Evolutionary conservation across 2,329 filamentous ascomycete species (phyloP).

Genomic region (Aspergillus sp.): DNA sequence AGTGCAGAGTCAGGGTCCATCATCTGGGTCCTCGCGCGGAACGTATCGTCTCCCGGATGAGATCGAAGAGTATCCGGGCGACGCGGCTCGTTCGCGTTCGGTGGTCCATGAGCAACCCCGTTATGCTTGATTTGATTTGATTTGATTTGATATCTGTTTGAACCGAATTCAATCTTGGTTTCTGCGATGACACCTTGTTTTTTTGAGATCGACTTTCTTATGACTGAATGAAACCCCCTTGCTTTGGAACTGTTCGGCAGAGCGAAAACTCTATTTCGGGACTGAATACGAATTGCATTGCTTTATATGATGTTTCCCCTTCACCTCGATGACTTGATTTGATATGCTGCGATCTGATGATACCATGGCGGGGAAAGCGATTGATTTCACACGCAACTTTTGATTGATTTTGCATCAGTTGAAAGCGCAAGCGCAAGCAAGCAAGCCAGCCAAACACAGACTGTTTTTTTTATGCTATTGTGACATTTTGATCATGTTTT

Average conservation of each 20-base stretch:
- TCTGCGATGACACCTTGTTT: not conserved
- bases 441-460: no score
- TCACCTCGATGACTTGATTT: not conserved
- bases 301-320: not conserved
- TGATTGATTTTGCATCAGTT: not conserved
- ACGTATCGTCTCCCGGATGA: slow-evolving; percentile 28
- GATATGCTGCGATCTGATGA: not conserved
- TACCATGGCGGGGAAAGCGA: not conserved
- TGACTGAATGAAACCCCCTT: no score
- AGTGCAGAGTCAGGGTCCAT: slow-evolving; percentile 22
- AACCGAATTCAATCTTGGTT: not conserved
- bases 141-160: not conserved
- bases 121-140: not conserved
- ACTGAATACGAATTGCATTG: not conserved
- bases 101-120: slow-evolving; percentile 2
- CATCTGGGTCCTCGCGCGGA: slow-evolving; percentile 10
- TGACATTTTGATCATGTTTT: not conserved
- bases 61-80: slow-evolving; percentile 22
- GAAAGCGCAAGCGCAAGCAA: not conserved
- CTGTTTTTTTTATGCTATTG: not conserved
- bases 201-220: no score
- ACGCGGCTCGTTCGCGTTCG: slow-evolving; percentile 9
- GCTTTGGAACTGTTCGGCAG: no score
- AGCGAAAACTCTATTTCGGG: not conserved
- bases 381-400: not conserved